These are phyloP conservation scores for Kwoniella shandongensis DNA, from an alignment of 768 basidiomycete species.

Conservation along the genomic window DNA sequence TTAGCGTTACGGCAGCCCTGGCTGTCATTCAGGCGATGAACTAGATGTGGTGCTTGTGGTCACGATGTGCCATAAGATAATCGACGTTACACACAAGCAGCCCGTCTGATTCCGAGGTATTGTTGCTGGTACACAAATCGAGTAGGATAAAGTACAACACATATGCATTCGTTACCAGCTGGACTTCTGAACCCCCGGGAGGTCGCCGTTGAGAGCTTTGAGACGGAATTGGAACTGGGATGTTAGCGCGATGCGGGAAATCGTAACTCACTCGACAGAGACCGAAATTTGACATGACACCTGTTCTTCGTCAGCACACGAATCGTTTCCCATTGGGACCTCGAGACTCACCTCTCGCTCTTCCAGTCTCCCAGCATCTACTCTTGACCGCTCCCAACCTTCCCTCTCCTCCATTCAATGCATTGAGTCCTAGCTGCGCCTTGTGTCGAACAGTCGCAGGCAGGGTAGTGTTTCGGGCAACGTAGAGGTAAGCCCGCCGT, in stretches of 20 bases:
- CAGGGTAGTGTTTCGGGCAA: constrained; percentile 87
- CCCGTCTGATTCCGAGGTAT: too few relatives aligned
- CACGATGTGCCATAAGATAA: not conserved
- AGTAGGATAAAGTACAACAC: too few relatives aligned
- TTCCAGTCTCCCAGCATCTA: constrained; percentile 78
- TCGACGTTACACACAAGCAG: too few relatives aligned
- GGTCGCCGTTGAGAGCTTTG: constrained; percentile 75
- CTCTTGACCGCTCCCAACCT: constrained; percentile 87
- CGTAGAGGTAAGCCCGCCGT: constrained; percentile 85
- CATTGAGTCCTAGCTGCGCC: constrained; percentile 89
- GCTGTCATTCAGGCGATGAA: constrained; percentile 33
- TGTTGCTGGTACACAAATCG: too few relatives aligned
- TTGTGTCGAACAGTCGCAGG: constrained; percentile 86
- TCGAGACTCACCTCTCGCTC: constrained; percentile 73
- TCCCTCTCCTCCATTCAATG: constrained; percentile 71
- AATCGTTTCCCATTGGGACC: too few relatives aligned
- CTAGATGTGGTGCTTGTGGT: not conserved
- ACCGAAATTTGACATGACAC: constrained; percentile 79
- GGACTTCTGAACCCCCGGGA: constrained; percentile 85
- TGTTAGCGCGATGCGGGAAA: constrained; percentile 6
- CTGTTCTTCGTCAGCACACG: too few relatives aligned
- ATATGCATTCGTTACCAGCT: constrained; percentile 65
- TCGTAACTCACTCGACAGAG: constrained; percentile 67
- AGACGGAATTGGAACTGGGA: constrained; percentile 85
- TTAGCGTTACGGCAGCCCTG: constrained; percentile 42